Evolutionary conservation across 73 alveolate species (phyloP), one percentile per base, ranked within the genome.

Genomic region (Stentor roeselii): DNA sequence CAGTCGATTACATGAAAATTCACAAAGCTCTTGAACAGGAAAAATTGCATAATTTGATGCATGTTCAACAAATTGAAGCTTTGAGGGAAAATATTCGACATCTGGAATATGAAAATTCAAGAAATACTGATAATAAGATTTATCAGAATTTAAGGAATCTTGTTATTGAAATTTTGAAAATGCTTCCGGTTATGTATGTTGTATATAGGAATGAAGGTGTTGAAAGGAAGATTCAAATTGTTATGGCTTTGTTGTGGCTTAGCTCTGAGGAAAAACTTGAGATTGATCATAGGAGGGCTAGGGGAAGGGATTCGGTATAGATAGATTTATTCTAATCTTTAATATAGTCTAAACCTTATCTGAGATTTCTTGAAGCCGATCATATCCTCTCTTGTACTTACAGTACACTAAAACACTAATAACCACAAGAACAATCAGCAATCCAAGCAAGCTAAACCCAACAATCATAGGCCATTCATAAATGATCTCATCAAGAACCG

Each of bases 1-100:
- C 67, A 50, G 67, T 6, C 6, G 67, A 50, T 11, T 21, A 50
- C 67, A 11, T 50, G 67, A 50, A 50, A 50, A 50, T 50, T 11
- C 67, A 50, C 21, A 50, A 50, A 50, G 67, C 67, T 50, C 67
- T 50, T 50, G 67, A 50, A 50, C 67, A 50, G 21, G 67, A 50
- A 50, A 50, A 50, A 50, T 50, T 50, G 21, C 67, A 50, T 50
- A 50, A 50, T 50, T 11, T 21, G 6, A 6, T 50, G 67, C 67
- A 50, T 50, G 21, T 21, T 11, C 67, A 50, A 50, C 67, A 50
- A 50, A 50, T 50, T 50, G 67, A 50, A 50, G 67, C 67, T 50
- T 50, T 50, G 21, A 6, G 67, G 6, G 67, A 50, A 21, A 50
- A 50, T 21, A 50, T 50, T 21, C 67, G 67, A 6, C 67, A 50